phyloP scores from a whole-genome alignment of 768 basidiomycete species.

The Suillus paluster region DNA sequence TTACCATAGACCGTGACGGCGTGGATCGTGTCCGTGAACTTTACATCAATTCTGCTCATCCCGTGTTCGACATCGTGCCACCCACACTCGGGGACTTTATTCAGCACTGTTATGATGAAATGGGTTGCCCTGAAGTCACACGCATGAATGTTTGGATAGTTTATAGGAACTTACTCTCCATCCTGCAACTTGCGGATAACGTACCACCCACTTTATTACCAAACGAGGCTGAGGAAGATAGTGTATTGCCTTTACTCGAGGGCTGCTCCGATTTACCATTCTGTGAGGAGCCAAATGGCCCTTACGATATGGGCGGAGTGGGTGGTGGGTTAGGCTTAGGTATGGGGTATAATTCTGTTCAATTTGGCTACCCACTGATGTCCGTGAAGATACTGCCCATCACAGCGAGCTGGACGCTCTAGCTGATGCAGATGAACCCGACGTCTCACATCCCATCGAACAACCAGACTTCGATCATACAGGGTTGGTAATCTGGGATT shows the following conservation, averaged over 20 bases:
- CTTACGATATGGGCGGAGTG: constrained; percentile 14
- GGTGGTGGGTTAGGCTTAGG: constrained; percentile 8
- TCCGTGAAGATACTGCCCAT: too few relatives aligned
- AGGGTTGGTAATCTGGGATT: constrained; percentile 3
- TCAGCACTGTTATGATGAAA: constrained; percentile 15
- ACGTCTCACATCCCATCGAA: neutral
- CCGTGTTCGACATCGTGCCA: constrained; percentile 42
- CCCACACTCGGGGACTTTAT: constrained; percentile 29
- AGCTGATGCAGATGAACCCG: too few relatives aligned
- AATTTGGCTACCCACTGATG: too few relatives aligned
- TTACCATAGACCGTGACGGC: constrained; percentile 17
- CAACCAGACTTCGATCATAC: neutral
- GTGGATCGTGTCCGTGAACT: constrained; percentile 22
- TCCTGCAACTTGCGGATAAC: neutral
- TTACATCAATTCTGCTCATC: constrained; percentile 38
- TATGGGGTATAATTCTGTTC: neutral
- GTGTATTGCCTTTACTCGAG: neutral
- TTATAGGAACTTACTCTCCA: constrained; percentile 1
- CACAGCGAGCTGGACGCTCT: too few relatives aligned
- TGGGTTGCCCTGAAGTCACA: constrained; percentile 28
- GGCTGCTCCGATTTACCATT: constrained; percentile 2
- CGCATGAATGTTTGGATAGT: constrained; percentile 26
- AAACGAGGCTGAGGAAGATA: neutral
- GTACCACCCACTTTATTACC: neutral
- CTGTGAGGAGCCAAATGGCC: neutral